Evolutionary conservation across 257 asterid species (phyloP), one percentile per base, ranked within the genome.

Genomic region (Capsicum baccatum): DNA sequence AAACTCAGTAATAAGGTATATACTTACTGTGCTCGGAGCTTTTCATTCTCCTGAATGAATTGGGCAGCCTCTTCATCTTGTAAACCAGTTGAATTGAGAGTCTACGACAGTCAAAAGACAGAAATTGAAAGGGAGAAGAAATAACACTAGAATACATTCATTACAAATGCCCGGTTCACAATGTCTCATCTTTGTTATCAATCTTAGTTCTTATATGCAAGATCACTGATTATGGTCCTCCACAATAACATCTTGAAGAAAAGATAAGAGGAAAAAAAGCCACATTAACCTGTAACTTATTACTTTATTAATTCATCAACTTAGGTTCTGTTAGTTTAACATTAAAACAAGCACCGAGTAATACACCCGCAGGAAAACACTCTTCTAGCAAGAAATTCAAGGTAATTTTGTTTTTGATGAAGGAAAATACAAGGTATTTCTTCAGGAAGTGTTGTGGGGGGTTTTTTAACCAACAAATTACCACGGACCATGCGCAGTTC

Each of bases 1-100:
- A 66, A 44, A 35, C 26, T 17, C 80, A 67, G 52, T 37, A 59
- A 44, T 68, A 57, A 83, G 50, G 26, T 8, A 60, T 56, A 39
- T 66, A 90, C 99, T 92, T 92, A 94, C 99, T 44, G 91, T 5
- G 89, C 85, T 35, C 33, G 94, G 59, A 91, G 93, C 90, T 50
- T 90, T 83, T 68, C 84, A 86, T 96, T 93, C 83, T 91, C 95
- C 88, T 86, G 87, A 83, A 92, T 81, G 59, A 92, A 37, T 84
- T 13, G 67, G 85, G 87, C 89, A 83, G 92, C 89, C 85, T 90
- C 97, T 84, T 88, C 81, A 50, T 85, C 81, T 86, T 84, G 56
- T 58, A 60, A 78, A 64, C 79, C 87, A 79, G 63, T 85, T 79
- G 87, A 90, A 78, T 86, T 86, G 79, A 62, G 83, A 79, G 81